Evolutionary conservation across 768 basidiomycete genomes (phyloP).

Genomic region (Kwoniella mangroviensis): DNA sequence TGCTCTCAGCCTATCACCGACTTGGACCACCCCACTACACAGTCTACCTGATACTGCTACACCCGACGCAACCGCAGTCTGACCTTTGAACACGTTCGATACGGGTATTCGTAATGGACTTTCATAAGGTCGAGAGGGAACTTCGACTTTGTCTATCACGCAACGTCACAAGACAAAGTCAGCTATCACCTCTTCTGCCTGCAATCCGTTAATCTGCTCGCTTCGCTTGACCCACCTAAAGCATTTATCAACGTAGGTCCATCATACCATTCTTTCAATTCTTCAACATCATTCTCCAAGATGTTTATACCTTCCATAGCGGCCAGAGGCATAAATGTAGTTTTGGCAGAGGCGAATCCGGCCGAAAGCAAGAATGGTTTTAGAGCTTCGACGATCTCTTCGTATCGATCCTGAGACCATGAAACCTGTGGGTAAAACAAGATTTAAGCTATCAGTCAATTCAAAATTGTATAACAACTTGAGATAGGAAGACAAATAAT

Average conservation of each 20-base stretch:
- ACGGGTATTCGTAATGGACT: constrained; percentile 83
- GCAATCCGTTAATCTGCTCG: too few relatives aligned
- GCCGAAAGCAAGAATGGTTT: constrained; percentile 83
- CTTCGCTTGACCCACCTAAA: constrained; percentile 65
- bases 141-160: constrained; percentile 72
- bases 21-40: constrained; percentile 85
- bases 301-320: constrained; percentile 89
- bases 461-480: too few relatives aligned
- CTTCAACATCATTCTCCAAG: constrained; percentile 62
- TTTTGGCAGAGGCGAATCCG: constrained; percentile 79
- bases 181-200: background rate
- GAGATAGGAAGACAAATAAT: too few relatives aligned
- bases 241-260: constrained; percentile 83
- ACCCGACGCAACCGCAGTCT: constrained; percentile 69
- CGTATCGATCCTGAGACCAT: constrained; percentile 82
- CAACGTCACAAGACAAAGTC: background rate
- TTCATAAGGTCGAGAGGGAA: constrained; percentile 75
- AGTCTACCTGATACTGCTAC: constrained; percentile 81
- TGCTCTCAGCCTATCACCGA: constrained; percentile 83
- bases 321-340: constrained; percentile 82
- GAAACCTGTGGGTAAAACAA: constrained; percentile 66
- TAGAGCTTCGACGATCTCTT: constrained; percentile 76
- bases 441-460: too few relatives aligned
- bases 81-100: constrained; percentile 92
- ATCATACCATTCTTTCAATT: constrained; percentile 74